Percentiles rank a stretch among this genome's conserved stretches.
These are phyloP conservation scores for Adansonia digitata DNA, from an alignment of 345 rosid genomes.

Conservation along the genomic window DNA sequence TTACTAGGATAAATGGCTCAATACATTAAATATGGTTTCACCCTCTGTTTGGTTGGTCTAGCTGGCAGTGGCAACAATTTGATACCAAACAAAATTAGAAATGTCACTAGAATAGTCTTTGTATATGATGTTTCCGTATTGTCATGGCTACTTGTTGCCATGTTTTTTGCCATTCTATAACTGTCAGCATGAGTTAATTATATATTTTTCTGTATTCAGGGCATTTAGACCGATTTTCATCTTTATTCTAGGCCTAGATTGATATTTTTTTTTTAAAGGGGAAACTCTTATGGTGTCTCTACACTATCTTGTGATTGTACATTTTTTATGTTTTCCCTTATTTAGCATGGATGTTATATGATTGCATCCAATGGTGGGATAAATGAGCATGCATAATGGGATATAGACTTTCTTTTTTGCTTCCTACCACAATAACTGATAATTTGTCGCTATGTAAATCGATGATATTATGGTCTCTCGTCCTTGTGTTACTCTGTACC, in stretches of 20 bases:
- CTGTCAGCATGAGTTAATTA: background rate
- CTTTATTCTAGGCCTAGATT: background rate
- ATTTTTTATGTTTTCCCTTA: background rate
- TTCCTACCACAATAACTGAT: conserved; percentile 1
- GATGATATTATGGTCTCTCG: background rate
- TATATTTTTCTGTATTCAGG: background rate
- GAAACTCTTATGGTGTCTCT: background rate
- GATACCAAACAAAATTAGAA: background rate
- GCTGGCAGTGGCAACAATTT: background rate
- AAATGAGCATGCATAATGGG: background rate
- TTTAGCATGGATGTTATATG: background rate
- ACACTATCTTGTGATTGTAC: background rate
- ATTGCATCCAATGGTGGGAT: background rate
- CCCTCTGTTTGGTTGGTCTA: background rate
- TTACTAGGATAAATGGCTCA: background rate
- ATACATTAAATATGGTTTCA: conserved; percentile 2
- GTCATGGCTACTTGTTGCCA: background rate
- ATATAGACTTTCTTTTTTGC: background rate
- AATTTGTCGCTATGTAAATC: background rate
- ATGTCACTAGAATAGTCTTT: background rate
- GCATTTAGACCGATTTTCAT: background rate
- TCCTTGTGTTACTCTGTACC: background rate
- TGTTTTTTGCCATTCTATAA: background rate
- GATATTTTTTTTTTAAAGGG: background rate
- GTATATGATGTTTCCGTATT: background rate